Percentiles rank a stretch among this genome's conserved stretches.
phyloP scores from a whole-genome alignment of 208 protist genomes.

The Leishmania turanica region DNA sequence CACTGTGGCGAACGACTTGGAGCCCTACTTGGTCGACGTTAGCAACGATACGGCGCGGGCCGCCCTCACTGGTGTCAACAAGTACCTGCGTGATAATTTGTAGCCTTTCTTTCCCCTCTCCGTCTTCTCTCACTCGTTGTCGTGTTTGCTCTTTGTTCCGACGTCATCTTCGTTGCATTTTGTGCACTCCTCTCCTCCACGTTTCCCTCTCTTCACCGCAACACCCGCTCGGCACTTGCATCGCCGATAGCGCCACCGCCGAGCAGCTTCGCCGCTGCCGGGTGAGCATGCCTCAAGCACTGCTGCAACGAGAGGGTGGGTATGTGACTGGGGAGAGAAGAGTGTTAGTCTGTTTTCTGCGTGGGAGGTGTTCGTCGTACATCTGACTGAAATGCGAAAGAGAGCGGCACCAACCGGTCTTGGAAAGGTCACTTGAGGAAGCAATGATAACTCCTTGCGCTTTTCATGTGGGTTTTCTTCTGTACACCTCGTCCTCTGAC shows the following conservation, averaged over 20 bases:
- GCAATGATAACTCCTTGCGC: not conserved
- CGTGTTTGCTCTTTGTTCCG: not conserved
- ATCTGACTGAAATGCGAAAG: slow-evolving; percentile 2
- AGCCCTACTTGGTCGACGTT: slow-evolving; percentile 59
- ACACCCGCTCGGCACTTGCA: not conserved
- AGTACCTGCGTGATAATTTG: slow-evolving; percentile 84
- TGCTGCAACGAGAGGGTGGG: not conserved
- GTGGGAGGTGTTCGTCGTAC: not conserved
- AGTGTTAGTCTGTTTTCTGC: not conserved
- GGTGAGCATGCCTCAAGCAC: not conserved
- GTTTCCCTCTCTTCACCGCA: not conserved
- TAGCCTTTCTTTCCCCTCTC: slow-evolving; percentile 13
- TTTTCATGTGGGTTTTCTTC: not conserved
- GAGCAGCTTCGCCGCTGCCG: not conserved
- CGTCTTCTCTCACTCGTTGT: not conserved
- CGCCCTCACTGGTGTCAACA: slow-evolving; percentile 80
- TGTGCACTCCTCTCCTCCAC: slow-evolving; percentile 2
- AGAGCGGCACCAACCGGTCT: not conserved
- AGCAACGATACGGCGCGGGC: slow-evolving; percentile 66
- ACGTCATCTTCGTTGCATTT: not conserved
- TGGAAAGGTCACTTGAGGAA: not conserved
- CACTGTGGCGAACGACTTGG: slow-evolving; percentile 58
- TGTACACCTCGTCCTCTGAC: not conserved
- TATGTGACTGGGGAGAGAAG: not conserved
- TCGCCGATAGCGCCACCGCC: not conserved